phyloP scores from a whole-genome alignment of 2,329 filamentous ascomycete genomes.

The Botrytis medusae region DNA sequence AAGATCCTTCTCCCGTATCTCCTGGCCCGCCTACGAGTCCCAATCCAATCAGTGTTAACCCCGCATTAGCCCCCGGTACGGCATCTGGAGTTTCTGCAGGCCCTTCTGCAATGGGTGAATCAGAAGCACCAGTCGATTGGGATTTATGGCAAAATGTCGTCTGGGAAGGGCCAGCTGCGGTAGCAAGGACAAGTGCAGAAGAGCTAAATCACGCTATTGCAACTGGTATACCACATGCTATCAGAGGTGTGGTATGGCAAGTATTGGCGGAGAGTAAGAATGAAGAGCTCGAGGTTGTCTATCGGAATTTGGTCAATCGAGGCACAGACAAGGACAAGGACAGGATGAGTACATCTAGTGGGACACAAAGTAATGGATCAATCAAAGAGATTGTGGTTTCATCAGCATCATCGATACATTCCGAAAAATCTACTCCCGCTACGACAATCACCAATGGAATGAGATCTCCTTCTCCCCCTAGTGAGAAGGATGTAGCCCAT shows the following conservation, averaged over 20 bases:
- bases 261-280: constrained; percentile 94
- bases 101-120: constrained; percentile 66
- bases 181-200: constrained; percentile 82
- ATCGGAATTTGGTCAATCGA: constrained; percentile 74
- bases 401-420: constrained; percentile 82
- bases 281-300: constrained; percentile 83
- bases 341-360: constrained; percentile 48
- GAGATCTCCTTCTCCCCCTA: constrained; percentile 57
- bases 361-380: constrained; percentile 46
- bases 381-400: constrained; percentile 66
- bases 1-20: constrained; percentile 45
- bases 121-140: constrained; percentile 82
- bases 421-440: constrained; percentile 66
- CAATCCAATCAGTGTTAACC: constrained; percentile 64
- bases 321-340: constrained; percentile 80
- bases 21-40: constrained; percentile 42
- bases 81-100: constrained; percentile 77
- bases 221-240: constrained; percentile 88
- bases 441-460: constrained; percentile 55
- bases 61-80: constrained; percentile 77
- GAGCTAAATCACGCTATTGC: constrained; percentile 90
- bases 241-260: constrained; percentile 98
- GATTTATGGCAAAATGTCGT: constrained; percentile 97
- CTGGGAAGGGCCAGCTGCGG: constrained; percentile 86
- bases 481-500: constrained; percentile 59